Evolutionary conservation across 2,329 filamentous ascomycete genomes (phyloP).

Genomic region (Aspergillus carbonarius): DNA sequence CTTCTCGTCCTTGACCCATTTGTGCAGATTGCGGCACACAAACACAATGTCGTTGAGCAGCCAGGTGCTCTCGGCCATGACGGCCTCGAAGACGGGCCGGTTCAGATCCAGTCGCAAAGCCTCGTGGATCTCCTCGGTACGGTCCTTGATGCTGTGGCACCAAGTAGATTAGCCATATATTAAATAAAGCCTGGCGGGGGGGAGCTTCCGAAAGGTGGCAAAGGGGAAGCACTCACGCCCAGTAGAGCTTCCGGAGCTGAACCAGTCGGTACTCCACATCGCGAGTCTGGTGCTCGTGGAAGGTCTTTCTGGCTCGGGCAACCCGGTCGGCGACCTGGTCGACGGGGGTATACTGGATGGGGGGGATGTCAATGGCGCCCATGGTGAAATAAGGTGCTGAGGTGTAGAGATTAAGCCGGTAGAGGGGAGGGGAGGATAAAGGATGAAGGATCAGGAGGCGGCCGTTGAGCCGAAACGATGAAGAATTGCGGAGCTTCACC

Average conservation of each 20-base stretch:
- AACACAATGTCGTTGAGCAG: constrained; percentile 78
- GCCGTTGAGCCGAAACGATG: no score
- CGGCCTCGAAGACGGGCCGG: constrained; percentile 74
- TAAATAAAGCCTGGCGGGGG: constrained; percentile 2
- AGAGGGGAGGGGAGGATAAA: no score
- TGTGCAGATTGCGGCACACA: constrained; percentile 72
- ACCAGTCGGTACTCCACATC: constrained; percentile 75
- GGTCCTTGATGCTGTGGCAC: constrained; percentile 64
- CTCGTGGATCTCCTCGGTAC: constrained; percentile 68
- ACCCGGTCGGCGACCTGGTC: constrained; percentile 65
- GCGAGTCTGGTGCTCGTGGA: constrained; percentile 76
- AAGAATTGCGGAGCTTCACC: no score
- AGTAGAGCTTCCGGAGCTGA: constrained; percentile 93
- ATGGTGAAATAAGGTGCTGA: constrained; percentile 22
- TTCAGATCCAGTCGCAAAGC: constrained; percentile 75
- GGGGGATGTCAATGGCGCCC: constrained; percentile 36
- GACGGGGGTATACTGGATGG: constrained; percentile 62
- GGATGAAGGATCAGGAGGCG: no score
- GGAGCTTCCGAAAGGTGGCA: background rate
- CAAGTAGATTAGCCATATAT: constrained; percentile 13
- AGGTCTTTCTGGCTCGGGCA: constrained; percentile 65
- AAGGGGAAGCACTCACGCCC: constrained; percentile 57
- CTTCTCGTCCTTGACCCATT: constrained; percentile 80
- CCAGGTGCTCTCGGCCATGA: constrained; percentile 74
- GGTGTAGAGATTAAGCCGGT: background rate